A percentile compares a stretch with the other conserved stretches of the same genome.
Conservation (phyloP, 2,329 filamentous ascomycete species). For the Coniochaeta pulveracea region DNA sequence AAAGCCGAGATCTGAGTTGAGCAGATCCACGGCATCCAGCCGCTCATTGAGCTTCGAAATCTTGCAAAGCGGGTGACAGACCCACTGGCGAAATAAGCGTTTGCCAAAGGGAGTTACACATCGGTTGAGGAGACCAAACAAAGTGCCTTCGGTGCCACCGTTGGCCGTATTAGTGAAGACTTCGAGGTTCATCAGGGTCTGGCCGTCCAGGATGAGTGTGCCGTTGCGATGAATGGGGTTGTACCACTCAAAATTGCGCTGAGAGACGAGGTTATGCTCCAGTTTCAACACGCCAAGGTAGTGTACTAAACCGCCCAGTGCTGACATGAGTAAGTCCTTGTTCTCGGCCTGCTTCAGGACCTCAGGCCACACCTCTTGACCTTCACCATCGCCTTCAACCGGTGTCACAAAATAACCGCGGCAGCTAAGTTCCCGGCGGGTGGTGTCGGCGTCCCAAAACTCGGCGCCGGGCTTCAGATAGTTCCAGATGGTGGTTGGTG, state of each 20-base stretch:
- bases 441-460: slow-evolving; percentile 81
- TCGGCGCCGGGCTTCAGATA: slow-evolving; percentile 76
- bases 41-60: slow-evolving; percentile 82
- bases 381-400: slow-evolving; percentile 34
- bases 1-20: slow-evolving; percentile 72
- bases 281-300: slow-evolving; percentile 83
- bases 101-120: slow-evolving; percentile 97
- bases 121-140: slow-evolving; percentile 84
- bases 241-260: slow-evolving; percentile 86
- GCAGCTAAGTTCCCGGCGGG: slow-evolving; percentile 68
- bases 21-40: slow-evolving; percentile 83
- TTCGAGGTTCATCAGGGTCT: slow-evolving; percentile 96
- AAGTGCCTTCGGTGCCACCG: slow-evolving; percentile 70
- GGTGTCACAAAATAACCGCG: slow-evolving; percentile 73
- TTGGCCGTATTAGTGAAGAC: slow-evolving; percentile 90
- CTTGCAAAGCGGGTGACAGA: slow-evolving; percentile 88
- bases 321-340: slow-evolving; percentile 79
- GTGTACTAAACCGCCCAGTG: slow-evolving; percentile 77
- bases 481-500: slow-evolving; percentile 91
- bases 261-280: slow-evolving; percentile 74
- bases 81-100: slow-evolving; percentile 90
- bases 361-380: slow-evolving; percentile 63
- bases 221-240: slow-evolving; percentile 85
- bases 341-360: slow-evolving; percentile 59
- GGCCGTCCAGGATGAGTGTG: slow-evolving; percentile 84